Percentiles rank a stretch among this genome's conserved stretches.
phyloP scores from a whole-genome alignment of 495 filamentous ascomycete species.

The Lasiosphaeris hirsuta region DNA sequence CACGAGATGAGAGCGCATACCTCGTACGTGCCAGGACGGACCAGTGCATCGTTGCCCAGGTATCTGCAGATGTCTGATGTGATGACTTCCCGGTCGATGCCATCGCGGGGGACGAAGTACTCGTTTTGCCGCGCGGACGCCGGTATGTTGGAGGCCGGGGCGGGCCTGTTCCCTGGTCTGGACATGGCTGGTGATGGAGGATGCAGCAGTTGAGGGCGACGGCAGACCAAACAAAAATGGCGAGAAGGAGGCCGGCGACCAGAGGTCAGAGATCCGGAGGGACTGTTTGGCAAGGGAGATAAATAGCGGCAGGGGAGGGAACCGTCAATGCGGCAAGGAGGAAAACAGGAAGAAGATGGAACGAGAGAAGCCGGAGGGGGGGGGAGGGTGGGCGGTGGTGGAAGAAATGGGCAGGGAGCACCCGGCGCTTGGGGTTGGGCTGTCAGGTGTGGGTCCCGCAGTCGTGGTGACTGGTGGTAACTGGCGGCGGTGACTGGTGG shows the following conservation, averaged over 20 bases:
- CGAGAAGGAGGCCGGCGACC: too few species aligned
- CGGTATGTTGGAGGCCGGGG: slow-evolving; percentile 38
- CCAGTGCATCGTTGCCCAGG: slow-evolving; percentile 85
- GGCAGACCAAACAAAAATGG: not conserved
- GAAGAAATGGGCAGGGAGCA: slow-evolving; percentile 27
- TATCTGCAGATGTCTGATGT: slow-evolving; percentile 93
- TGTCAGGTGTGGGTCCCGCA: slow-evolving; percentile 23
- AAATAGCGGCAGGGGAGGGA: slow-evolving; percentile 12
- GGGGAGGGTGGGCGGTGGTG: slow-evolving; percentile 22
- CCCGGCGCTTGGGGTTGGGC: slow-evolving; percentile 33
- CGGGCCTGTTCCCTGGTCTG: slow-evolving; percentile 34
- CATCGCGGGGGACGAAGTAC: slow-evolving; percentile 84
- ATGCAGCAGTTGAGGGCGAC: not conserved
- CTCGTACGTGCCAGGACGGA: slow-evolving; percentile 79
- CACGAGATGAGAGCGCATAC: slow-evolving; percentile 46
- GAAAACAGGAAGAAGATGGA: slow-evolving; percentile 18
- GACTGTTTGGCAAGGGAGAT: not conserved
- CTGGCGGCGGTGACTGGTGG: not conserved
- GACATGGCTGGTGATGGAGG: not conserved
- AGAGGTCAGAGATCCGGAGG: not conserved
- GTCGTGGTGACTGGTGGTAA: slow-evolving; percentile 8
- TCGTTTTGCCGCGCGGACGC: slow-evolving; percentile 62
- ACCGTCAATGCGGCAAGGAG: slow-evolving; percentile 20
- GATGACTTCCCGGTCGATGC: slow-evolving; percentile 91
- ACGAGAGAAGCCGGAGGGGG: slow-evolving; percentile 17